A percentile compares a stretch with the other conserved stretches of the same genome.
Conservation (phyloP, 495 filamentous ascomycete genomes). For the Hypoxylon cercidicola region DNA sequence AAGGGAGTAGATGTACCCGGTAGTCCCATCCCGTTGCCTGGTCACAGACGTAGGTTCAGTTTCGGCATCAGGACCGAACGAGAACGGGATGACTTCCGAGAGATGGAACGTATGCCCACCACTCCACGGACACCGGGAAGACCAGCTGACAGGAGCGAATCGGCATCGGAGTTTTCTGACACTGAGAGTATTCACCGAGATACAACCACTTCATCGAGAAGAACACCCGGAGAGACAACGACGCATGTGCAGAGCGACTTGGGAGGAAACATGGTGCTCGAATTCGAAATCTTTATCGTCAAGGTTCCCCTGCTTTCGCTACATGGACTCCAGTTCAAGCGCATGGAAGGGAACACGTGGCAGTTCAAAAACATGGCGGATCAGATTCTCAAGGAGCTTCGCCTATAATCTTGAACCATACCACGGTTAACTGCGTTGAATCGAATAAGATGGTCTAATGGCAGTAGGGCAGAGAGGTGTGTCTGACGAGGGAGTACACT, state of each 20-base stretch:
- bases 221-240: conserved; percentile 79
- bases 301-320: conserved; percentile 94
- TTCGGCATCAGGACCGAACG: conserved; percentile 74
- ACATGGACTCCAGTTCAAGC: conserved; percentile 98
- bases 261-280: conserved; percentile 79
- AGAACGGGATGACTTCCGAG: conserved; percentile 68
- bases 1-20: conserved; percentile 69
- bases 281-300: conserved; percentile 97
- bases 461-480: background rate
- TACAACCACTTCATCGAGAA: conserved; percentile 49
- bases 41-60: conserved; percentile 81
- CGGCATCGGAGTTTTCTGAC: conserved; percentile 78
- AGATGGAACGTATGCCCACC: conserved; percentile 57
- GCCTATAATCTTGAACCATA: conserved; percentile 64
- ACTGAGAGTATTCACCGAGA: conserved; percentile 72
- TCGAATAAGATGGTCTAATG: background rate
- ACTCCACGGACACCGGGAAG: conserved; percentile 57
- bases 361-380: conserved; percentile 98
- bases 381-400: conserved; percentile 87
- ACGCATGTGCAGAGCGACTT: conserved; percentile 89
- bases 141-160: conserved; percentile 74
- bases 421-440: background rate
- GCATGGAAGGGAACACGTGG: conserved; percentile 94
- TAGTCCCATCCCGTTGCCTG: conserved; percentile 61
- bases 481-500: no score